Evolutionary conservation across 2,329 filamentous ascomycete species (phyloP).

Genomic region (Torrubiella hemipterigena): DNA sequence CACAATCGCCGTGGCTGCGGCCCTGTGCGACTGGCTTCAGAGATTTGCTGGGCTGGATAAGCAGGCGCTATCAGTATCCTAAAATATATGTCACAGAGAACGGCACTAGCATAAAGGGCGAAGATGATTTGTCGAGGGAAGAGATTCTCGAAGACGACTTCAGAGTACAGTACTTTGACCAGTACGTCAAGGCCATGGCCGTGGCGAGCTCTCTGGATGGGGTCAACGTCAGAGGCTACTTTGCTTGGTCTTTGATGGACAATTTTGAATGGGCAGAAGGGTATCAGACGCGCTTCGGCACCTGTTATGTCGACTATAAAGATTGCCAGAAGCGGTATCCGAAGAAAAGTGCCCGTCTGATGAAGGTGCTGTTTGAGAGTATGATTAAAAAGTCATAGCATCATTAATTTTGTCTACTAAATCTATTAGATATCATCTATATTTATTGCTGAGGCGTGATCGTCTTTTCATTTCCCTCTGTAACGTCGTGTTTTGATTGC

Average conservation of each 20-base stretch:
- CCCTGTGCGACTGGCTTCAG: conserved; percentile 68
- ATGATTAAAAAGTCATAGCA: conserved; percentile 50
- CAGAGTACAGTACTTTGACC: conserved; percentile 65
- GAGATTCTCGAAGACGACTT: conserved; percentile 72
- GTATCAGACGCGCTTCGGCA: conserved; percentile 76
- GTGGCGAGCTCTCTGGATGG: conserved; percentile 59
- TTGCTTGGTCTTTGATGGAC: conserved; percentile 83
- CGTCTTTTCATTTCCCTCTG: too few relatives aligned
- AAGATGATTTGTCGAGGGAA: conserved; percentile 62
- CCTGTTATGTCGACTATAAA: conserved; percentile 72
- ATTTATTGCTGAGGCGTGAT: too few relatives aligned
- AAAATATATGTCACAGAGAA: conserved; percentile 79
- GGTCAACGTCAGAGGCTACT: conserved; percentile 69
- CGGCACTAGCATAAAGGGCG: conserved; percentile 71
- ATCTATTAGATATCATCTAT: too few relatives aligned
- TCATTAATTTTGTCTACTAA: too few relatives aligned
- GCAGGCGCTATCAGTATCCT: conserved; percentile 62
- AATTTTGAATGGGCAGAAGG: conserved; percentile 92
- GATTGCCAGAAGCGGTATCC: conserved; percentile 67
- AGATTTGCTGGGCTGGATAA: conserved; percentile 65
- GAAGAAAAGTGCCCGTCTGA: conserved; percentile 70
- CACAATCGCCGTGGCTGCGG: conserved; percentile 70
- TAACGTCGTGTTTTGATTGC: too few relatives aligned
- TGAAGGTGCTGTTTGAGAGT: conserved; percentile 59
- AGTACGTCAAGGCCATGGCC: conserved; percentile 67